These are phyloP conservation scores for Fusarium pininemorale DNA, from an alignment of 2,329 filamentous ascomycete species.

Conservation along the genomic window DNA sequence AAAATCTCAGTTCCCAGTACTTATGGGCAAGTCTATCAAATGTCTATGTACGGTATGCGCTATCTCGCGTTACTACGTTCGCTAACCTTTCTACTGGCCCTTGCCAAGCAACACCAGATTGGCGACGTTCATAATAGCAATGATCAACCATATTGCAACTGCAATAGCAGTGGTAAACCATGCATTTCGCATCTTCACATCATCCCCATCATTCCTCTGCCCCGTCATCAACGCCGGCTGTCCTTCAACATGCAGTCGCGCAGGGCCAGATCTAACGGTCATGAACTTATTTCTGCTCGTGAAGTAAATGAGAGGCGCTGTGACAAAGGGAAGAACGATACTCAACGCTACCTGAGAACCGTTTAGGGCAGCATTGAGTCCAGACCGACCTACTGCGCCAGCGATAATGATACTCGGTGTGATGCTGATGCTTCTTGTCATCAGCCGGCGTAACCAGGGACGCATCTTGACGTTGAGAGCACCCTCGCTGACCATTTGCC, in stretches of 20 bases:
- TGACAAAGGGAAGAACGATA: constrained; percentile 83
- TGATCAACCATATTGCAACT: constrained; percentile 74
- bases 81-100: neutral
- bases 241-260: neutral
- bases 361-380: constrained; percentile 76
- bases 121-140: constrained; percentile 82
- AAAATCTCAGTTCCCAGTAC: too few species aligned
- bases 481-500: constrained; percentile 89
- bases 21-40: accelerated
- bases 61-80: accelerated
- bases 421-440: constrained; percentile 83
- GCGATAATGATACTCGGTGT: constrained; percentile 86
- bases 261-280: constrained; percentile 61
- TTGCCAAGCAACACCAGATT: constrained; percentile 62
- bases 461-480: constrained; percentile 73
- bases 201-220: neutral
- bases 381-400: constrained; percentile 75
- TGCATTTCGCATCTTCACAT: constrained; percentile 74
- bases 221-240: neutral
- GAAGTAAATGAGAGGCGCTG: constrained; percentile 84
- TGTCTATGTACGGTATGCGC: accelerated
- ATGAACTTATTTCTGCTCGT: constrained; percentile 83
- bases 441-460: constrained; percentile 78
- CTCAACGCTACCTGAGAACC: constrained; percentile 82
- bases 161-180: constrained; percentile 68